Conservation (phyloP, 2,329 filamentous ascomycete species). For the Arthrobotrys sphaeroides region DNA sequence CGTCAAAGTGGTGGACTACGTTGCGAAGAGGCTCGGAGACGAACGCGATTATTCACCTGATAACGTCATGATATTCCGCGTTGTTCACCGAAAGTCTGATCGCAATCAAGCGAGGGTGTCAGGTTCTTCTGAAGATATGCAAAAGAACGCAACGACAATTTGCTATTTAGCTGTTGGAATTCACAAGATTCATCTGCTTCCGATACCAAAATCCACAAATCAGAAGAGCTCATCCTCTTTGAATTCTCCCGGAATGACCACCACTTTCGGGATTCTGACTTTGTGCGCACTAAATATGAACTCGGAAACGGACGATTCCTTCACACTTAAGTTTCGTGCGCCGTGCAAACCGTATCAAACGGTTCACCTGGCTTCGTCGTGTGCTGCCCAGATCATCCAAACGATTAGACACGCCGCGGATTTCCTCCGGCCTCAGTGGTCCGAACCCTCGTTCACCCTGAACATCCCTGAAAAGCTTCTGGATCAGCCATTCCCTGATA, state of each 20-base stretch:
- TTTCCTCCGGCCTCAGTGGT: conserved; percentile 73
- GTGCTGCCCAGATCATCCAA: conserved; percentile 72
- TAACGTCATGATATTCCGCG: conserved; percentile 74
- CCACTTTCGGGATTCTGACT: conserved; percentile 72
- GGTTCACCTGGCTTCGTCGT: conserved; percentile 71
- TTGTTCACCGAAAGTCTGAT: conserved; percentile 70
- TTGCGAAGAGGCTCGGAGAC: conserved; percentile 71
- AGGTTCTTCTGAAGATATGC: conserved; percentile 73
- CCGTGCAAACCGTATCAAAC: conserved; percentile 59
- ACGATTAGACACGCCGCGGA: conserved; percentile 71
- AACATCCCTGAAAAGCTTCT: conserved; percentile 69
- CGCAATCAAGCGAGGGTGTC: conserved; percentile 64
- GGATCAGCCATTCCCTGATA: conserved; percentile 64
- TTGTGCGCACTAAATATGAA: conserved; percentile 69
- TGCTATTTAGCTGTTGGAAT: conserved; percentile 76
- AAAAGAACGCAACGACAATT: conserved; percentile 71
- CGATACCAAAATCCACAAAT: conserved; percentile 69
- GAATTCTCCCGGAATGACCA: conserved; percentile 64
- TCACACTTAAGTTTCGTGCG: conserved; percentile 71
- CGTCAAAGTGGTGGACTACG: conserved; percentile 70
- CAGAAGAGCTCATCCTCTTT: conserved; percentile 63
- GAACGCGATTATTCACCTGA: conserved; percentile 75
- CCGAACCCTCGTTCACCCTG: conserved; percentile 71
- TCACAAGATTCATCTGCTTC: conserved; percentile 75
- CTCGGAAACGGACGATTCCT: conserved; percentile 71